phyloP scores from a whole-genome alignment of 306 rosid species.

The Prunus armeniaca region DNA sequence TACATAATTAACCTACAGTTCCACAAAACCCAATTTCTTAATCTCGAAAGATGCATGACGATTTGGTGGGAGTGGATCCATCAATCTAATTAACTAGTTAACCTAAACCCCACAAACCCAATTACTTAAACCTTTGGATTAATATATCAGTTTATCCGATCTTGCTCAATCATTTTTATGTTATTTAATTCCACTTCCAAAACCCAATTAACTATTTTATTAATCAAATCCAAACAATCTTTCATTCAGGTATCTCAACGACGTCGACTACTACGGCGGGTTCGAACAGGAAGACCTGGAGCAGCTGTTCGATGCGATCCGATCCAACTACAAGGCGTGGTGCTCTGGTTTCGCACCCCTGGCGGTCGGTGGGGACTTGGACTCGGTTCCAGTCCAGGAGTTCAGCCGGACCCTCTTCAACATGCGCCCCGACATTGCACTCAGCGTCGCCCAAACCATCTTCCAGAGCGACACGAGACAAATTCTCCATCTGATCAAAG shows the following conservation, averaged over 20 bases:
- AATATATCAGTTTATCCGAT: background rate
- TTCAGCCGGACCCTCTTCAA: slow-evolving; percentile 86
- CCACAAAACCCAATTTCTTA: no score
- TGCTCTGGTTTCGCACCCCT: slow-evolving; percentile 78
- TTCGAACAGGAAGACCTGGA: slow-evolving; percentile 72
- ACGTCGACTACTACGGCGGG: slow-evolving; percentile 73
- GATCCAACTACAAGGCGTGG: slow-evolving; percentile 81
- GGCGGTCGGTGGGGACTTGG: slow-evolving; percentile 87
- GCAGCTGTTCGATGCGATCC: slow-evolving; percentile 65
- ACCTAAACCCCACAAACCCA: background rate
- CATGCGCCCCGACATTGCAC: slow-evolving; percentile 86
- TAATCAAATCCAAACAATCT: background rate
- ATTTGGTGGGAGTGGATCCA: background rate
- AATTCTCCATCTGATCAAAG: slow-evolving; percentile 40
- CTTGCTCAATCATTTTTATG: slow-evolving; percentile 6
- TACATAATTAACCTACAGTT: no score
- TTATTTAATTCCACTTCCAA: background rate
- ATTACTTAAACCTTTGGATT: background rate
- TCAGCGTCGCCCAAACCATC: slow-evolving; percentile 53
- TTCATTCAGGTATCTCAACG: slow-evolving; percentile 61
- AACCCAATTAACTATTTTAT: background rate
- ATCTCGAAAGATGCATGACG: no score
- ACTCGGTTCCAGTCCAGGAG: slow-evolving; percentile 77
- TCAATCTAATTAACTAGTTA: background rate
- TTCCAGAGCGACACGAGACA: slow-evolving; percentile 75